phyloP scores from a whole-genome alignment of 805 yeast genomes.

The Yamadazyma kitorensis region DNA sequence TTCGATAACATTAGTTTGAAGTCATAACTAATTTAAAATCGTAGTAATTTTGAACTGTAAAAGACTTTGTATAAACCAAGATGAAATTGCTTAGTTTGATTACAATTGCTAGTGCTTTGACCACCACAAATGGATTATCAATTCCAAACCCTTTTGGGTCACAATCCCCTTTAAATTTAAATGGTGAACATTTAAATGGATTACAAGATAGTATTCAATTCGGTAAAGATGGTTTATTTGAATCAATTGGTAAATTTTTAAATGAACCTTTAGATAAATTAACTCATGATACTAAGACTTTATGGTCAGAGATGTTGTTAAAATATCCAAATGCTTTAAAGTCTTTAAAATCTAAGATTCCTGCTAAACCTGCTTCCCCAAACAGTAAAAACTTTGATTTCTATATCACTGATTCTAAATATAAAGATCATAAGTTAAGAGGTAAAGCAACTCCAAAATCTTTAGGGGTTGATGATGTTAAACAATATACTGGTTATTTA shows the following conservation, averaged over 20 bases:
- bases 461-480: conserved; percentile 77
- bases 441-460: conserved; percentile 57
- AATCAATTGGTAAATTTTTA: conserved; percentile 49
- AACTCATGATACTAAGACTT: conserved; percentile 45
- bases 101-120: conserved; percentile 15
- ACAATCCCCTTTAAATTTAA: conserved; percentile 11
- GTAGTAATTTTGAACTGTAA: no score
- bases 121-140: conserved; percentile 18
- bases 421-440: conserved; percentile 55
- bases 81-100: conserved; percentile 12
- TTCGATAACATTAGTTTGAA: no score
- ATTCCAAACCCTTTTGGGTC: conserved; percentile 16
- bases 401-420: conserved; percentile 35
- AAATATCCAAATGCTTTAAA: conserved; percentile 56
- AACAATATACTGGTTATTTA: conserved; percentile 82
- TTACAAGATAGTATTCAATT: conserved; percentile 2
- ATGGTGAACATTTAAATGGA: conserved; percentile 1
- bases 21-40: no score
- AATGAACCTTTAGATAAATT: conserved; percentile 49
- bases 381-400: conserved; percentile 31
- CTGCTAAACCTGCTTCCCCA: conserved; percentile 47
- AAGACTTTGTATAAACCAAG: no score
- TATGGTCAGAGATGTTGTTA: conserved; percentile 65
- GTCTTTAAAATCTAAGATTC: conserved; percentile 50
- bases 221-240: conserved; percentile 32